Conservation (phyloP, 2,329 filamentous ascomycete genomes). For the Sclerotinia glacialis region DNA sequence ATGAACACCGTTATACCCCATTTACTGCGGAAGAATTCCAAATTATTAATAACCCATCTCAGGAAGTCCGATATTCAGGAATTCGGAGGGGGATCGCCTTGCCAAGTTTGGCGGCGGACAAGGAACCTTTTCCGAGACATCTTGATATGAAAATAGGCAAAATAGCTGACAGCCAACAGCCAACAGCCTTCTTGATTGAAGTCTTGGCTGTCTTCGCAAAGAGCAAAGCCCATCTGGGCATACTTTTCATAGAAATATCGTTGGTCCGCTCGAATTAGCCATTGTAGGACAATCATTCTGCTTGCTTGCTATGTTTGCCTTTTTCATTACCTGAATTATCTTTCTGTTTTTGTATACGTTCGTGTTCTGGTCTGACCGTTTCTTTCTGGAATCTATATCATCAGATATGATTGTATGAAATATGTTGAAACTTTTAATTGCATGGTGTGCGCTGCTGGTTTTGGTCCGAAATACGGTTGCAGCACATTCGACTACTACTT, state of each 20-base stretch:
- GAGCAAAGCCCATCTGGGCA: neutral
- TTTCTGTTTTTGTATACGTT: slow-evolving; percentile 2
- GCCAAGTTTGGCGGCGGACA: neutral
- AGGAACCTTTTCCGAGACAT: neutral
- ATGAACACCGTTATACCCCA: neutral
- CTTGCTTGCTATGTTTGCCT: neutral
- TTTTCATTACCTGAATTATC: neutral
- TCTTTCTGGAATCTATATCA: neutral
- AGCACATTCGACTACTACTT: slow-evolving; percentile 18
- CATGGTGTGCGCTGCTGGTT: slow-evolving; percentile 10
- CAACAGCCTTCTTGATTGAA: slow-evolving; percentile 17
- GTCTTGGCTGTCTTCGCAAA: slow-evolving; percentile 2
- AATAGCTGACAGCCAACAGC: slow-evolving; percentile 5
- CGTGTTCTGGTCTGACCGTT: neutral
- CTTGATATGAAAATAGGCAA: neutral
- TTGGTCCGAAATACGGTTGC: neutral
- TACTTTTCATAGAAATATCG: neutral
- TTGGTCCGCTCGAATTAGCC: slow-evolving; percentile 9
- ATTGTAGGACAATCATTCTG: slow-evolving; percentile 12
- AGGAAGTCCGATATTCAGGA: neutral
- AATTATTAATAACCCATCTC: neutral
- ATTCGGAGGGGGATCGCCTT: neutral
- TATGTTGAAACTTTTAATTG: neutral
- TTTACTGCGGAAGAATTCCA: neutral
- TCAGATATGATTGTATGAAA: slow-evolving; percentile 8